Evolutionary conservation across 345 rosid species (phyloP), one percentile per base, ranked within the genome.

Genomic region (Populus simonii): DNA sequence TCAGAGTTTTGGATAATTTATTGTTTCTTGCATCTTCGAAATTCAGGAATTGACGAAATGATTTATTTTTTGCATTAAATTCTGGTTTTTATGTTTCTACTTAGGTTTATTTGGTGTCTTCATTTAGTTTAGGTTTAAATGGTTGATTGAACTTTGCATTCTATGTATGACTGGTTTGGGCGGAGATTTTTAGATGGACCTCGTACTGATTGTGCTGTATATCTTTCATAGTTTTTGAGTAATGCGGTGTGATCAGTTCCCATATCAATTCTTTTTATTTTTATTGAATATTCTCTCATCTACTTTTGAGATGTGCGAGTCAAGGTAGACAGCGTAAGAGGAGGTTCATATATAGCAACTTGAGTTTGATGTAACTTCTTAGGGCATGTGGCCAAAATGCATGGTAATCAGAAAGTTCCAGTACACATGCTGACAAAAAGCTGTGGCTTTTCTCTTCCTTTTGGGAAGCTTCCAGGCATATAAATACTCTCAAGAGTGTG

Each of bases 321-420:
- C 15, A 59, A 23, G 12, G 29, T n/a, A 59, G 63, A 8, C 25
- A 57, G 25, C 5, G 27, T 2, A n/a, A 59, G 23, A 9, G 65
- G 10, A 23, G 29, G 65, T 13, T n/a, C 29, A 8, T n/a, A 3
- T n/a, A 59, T 23, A 23, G 2, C 27, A 9, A n/a, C 29, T 59
- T 59, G 65, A 59, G 65, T 23, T 59, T 23, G 27, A 59, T 59
- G 65, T 23, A 59, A 59, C 65, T n/a, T 59, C 16, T n/a, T 5
- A 59, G 65, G 23, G 65, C 7, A 59, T n/a, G 12, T 20, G 2
- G 12, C 18, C 33, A 20, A 36, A 36, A 23, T n/a, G 27, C 29
- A 29, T 8, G 33, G 43, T 55, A 7, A 39, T 55, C 53, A 36
- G 80, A 61, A 55, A 59, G 39, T 77, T 77, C 74, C 43, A 18